These are phyloP conservation scores for Diplodia scrobiculata DNA, from an alignment of 2,329 filamentous ascomycete species.

Conservation along the genomic window DNA sequence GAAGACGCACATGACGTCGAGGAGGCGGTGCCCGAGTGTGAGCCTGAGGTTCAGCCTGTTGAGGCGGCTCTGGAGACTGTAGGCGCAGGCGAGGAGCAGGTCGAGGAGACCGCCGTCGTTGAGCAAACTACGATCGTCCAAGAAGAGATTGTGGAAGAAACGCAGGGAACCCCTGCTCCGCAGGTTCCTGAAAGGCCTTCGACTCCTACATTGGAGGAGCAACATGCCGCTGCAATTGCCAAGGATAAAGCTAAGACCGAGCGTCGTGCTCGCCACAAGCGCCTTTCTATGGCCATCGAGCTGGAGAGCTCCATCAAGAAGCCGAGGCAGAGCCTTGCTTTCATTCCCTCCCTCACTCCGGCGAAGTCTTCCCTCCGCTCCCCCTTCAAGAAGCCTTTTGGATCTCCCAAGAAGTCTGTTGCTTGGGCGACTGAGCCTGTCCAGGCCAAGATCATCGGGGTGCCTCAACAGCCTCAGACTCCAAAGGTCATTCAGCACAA, in stretches of 20 bases:
- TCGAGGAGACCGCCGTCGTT: background rate
- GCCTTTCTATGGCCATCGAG: slow-evolving; percentile 26
- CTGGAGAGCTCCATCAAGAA: slow-evolving; percentile 28
- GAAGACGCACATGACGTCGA: background rate
- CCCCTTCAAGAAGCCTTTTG: slow-evolving; percentile 38
- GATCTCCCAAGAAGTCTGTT: slow-evolving; percentile 44
- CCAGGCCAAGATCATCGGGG: background rate
- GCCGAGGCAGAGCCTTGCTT: slow-evolving; percentile 26
- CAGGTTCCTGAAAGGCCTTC: slow-evolving; percentile 18
- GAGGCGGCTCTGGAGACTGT: background rate
- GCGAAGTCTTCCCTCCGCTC: slow-evolving; percentile 41
- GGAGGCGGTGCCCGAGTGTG: background rate
- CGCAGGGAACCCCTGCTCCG: too few relatives aligned
- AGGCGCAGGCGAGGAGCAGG: background rate
- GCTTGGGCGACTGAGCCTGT: slow-evolving; percentile 35
- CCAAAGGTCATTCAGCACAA: slow-evolving; percentile 18
- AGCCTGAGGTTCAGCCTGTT: background rate
- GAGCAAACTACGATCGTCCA: background rate
- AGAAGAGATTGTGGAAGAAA: background rate
- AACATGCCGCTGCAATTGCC: slow-evolving; percentile 1
- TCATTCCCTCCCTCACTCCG: slow-evolving; percentile 30
- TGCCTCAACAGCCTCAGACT: slow-evolving; percentile 24
- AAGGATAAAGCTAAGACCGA: slow-evolving; percentile 28
- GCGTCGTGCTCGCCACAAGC: slow-evolving; percentile 16
- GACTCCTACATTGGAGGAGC: slow-evolving; percentile 7